Conservation (phyloP, 1,284 basidiomycete genomes). For the Apiotrichum porosum region DNA sequence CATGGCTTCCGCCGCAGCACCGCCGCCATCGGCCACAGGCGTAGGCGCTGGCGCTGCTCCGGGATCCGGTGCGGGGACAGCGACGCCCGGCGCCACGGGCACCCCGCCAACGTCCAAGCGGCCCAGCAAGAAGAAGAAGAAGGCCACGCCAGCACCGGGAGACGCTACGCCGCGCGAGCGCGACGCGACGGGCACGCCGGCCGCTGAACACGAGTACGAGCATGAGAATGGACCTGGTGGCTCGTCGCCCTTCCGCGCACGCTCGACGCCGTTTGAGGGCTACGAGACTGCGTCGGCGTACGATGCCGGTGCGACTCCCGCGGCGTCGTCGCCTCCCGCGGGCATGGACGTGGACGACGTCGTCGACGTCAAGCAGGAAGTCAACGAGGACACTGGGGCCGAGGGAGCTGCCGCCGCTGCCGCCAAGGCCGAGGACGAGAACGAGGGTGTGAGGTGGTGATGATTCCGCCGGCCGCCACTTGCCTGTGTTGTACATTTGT, state of each 20-base stretch:
- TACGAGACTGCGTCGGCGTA: too few species aligned
- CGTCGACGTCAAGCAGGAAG: not conserved
- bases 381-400: not conserved
- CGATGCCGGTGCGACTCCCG: not conserved
- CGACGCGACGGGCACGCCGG: not conserved
- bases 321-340: not conserved
- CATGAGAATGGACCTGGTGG: too few species aligned
- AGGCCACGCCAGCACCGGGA: not conserved
- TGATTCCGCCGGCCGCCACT: too few species aligned
- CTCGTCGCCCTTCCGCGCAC: not conserved
- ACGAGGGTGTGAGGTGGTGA: not conserved
- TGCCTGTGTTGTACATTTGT: not conserved
- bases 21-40: not conserved
- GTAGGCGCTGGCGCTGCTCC: too few species aligned
- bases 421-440: not conserved
- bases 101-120: not conserved
- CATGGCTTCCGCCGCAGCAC: constrained; percentile 6
- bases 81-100: not conserved
- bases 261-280: not conserved
- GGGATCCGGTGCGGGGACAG: not conserved
- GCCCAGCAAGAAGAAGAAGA: not conserved
- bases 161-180: not conserved
- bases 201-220: not conserved
- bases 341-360: not conserved
- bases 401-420: not conserved